Conservation (phyloP, 495 filamentous ascomycete species). For the Tuber borchii region DNA sequence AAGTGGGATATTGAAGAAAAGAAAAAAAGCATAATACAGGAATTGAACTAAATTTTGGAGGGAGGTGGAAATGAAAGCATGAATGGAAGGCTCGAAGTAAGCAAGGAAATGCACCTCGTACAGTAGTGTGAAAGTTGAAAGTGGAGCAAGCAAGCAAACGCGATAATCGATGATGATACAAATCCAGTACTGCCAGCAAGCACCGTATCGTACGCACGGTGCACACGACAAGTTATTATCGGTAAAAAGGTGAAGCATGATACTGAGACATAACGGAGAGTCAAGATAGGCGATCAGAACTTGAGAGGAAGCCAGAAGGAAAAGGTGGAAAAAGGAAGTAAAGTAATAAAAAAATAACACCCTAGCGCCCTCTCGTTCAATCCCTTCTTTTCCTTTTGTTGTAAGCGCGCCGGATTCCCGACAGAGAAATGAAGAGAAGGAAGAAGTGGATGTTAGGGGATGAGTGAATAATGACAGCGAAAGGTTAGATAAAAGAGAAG, state of each 20-base stretch:
- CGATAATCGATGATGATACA: not conserved
- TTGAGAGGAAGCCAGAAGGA: not conserved
- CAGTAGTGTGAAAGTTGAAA: constrained; percentile 1
- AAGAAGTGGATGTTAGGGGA: not conserved
- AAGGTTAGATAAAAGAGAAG: constrained; percentile 12
- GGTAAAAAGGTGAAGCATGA: not conserved
- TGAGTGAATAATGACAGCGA: constrained; percentile 6
- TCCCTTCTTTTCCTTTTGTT: not conserved
- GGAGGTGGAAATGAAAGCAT: not conserved
- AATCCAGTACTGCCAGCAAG: not conserved
- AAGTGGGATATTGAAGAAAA: not conserved
- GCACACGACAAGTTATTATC: not conserved
- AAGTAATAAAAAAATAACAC: constrained; percentile 10
- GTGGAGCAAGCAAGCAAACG: not conserved
- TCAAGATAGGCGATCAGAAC: not conserved
- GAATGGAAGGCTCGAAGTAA: not conserved
- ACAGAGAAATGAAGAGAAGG: constrained; percentile 8
- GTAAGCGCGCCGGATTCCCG: not conserved
- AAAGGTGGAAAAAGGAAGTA: constrained; percentile 5
- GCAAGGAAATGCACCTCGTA: not conserved
- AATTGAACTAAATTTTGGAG: not conserved
- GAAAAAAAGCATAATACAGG: not conserved
- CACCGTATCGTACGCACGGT: not conserved
- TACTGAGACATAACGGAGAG: not conserved
- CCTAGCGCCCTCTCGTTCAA: constrained; percentile 1